These are phyloP conservation scores for Sphaerulina musiva DNA, from an alignment of 2,329 filamentous ascomycete species.

Conservation along the genomic window DNA sequence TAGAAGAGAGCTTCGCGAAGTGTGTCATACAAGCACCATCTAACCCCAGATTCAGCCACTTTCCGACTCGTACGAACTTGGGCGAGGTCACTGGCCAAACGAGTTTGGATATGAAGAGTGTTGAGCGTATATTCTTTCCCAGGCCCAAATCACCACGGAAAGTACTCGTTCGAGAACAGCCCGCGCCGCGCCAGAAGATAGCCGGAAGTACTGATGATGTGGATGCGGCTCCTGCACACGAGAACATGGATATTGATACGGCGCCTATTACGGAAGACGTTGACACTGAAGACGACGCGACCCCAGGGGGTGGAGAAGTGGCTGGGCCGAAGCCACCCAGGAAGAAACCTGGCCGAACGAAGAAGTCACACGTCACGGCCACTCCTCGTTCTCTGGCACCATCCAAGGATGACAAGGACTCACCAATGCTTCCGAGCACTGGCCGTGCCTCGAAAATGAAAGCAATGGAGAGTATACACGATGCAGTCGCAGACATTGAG, in stretches of 20 bases:
- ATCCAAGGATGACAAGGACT: conserved; percentile 72
- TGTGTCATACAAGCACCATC: conserved; percentile 69
- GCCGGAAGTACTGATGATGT: conserved; percentile 18
- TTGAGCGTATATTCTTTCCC: conserved; percentile 63
- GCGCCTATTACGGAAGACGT: conserved; percentile 7
- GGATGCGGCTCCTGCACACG: conserved; percentile 17
- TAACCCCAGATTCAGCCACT: conserved; percentile 72
- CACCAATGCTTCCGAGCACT: conserved; percentile 67
- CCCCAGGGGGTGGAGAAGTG: conserved; percentile 10
- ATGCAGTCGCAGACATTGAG: conserved; percentile 74
- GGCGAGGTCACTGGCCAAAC: conserved; percentile 90
- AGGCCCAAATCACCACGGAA: conserved; percentile 25
- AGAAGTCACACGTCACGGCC: conserved; percentile 19
- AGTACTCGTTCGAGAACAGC: conserved; percentile 18
- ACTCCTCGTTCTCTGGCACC: conserved; percentile 28
- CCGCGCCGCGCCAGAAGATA: conserved; percentile 18
- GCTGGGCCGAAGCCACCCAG: conserved; percentile 21
- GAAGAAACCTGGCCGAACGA: conserved; percentile 27
- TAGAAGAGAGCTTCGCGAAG: conserved; percentile 93
- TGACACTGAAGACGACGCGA: conserved; percentile 4
- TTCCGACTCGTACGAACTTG: conserved; percentile 82
- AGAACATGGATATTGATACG: conserved; percentile 22
- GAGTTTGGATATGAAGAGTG: conserved; percentile 63
- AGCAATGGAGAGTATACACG: conserved; percentile 69
- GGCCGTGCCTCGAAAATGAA: conserved; percentile 77